These are phyloP conservation scores for Xylariaceae sp. DNA, from an alignment of 2,329 filamentous ascomycete genomes.

Conservation along the genomic window DNA sequence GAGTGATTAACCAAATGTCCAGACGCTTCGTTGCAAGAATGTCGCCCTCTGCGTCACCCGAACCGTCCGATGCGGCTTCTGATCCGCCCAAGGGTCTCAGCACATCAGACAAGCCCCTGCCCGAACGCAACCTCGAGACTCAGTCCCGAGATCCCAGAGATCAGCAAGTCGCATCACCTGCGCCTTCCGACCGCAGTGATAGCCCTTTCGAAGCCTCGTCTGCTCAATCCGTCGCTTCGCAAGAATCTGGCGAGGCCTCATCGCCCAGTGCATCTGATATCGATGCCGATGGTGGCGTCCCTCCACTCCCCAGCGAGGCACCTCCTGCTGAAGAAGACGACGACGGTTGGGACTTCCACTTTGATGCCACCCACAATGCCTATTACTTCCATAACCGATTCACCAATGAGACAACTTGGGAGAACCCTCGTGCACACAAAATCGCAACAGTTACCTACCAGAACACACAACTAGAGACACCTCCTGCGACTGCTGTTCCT, in stretches of 20 bases:
- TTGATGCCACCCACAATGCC: conserved; percentile 63
- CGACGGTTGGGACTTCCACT: conserved; percentile 77
- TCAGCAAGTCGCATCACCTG: conserved; percentile 1
- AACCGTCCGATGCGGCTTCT: conserved; percentile 11
- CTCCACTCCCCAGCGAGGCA: conserved; percentile 35
- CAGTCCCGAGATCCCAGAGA: conserved; percentile 13
- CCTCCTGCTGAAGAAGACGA: conserved; percentile 46
- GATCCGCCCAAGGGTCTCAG: conserved; percentile 18
- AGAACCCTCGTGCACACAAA: conserved; percentile 72
- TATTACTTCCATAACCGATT: conserved; percentile 86
- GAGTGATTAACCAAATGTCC: conserved; percentile 10
- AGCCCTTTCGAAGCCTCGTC: conserved; percentile 1
- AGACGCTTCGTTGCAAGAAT: conserved; percentile 15
- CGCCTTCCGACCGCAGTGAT: conserved; percentile 1
- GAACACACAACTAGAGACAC: conserved; percentile 19
- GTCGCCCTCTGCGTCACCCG: conserved; percentile 13
- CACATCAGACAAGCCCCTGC: conserved; percentile 11
- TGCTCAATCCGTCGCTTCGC: conserved; percentile 9
- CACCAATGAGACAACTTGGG: conserved; percentile 73
- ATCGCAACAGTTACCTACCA: conserved; percentile 22
- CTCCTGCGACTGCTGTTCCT: conserved; percentile 21
- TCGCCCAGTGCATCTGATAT: conserved; percentile 6
- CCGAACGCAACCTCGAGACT: conserved; percentile 10
- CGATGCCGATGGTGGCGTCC: conserved; percentile 20
- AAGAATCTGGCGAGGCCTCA: conserved; percentile 18